A percentile compares a stretch with the other conserved stretches of the same genome.
Evolutionary conservation across 805 yeast genomes (phyloP).

Genomic region (Wickerhamiella lipophila): DNA sequence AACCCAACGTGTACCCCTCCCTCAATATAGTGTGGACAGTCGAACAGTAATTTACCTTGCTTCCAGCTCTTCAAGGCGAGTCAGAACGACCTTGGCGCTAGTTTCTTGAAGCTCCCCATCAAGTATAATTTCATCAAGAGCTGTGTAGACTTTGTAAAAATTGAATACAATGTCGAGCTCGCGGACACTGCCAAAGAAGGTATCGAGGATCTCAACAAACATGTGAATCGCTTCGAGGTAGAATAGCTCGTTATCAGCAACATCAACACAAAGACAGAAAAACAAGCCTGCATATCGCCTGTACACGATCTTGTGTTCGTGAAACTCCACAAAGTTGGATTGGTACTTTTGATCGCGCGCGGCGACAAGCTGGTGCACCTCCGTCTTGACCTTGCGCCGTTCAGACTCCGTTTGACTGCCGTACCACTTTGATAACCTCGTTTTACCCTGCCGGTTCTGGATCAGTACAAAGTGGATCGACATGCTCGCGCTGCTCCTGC

Average conservation of each 20-base stretch:
- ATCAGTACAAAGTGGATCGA: slow-evolving; percentile 68
- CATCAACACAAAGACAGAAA: slow-evolving; percentile 72
- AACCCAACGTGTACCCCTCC: no score
- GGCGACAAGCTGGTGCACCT: slow-evolving; percentile 67
- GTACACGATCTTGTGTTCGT: slow-evolving; percentile 59
- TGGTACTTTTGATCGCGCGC: slow-evolving; percentile 76
- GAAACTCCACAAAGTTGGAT: slow-evolving; percentile 65
- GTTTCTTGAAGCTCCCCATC: slow-evolving; percentile 90
- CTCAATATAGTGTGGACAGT: no score
- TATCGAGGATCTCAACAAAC: slow-evolving; percentile 77
- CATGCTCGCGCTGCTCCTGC: slow-evolving; percentile 36
- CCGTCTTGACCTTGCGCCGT: slow-evolving; percentile 38
- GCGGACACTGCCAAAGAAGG: slow-evolving; percentile 80
- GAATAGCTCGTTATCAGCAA: slow-evolving; percentile 68
- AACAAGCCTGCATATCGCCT: slow-evolving; percentile 85
- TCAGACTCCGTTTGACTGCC: slow-evolving; percentile 34
- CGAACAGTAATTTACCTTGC: slow-evolving; percentile 21
- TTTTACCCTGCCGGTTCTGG: slow-evolving; percentile 87
- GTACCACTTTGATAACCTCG: slow-evolving; percentile 77
- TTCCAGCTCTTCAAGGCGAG: slow-evolving; percentile 53
- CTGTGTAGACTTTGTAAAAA: slow-evolving; percentile 69
- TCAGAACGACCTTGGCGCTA: slow-evolving; percentile 53
- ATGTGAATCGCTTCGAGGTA: slow-evolving; percentile 76
- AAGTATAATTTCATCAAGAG: slow-evolving; percentile 73
- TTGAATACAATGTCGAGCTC: slow-evolving; percentile 88